A percentile compares a stretch with the other conserved stretches of the same genome.
Conservation (phyloP, 257 asterid genomes). For the Nicotiana undulata region DNA sequence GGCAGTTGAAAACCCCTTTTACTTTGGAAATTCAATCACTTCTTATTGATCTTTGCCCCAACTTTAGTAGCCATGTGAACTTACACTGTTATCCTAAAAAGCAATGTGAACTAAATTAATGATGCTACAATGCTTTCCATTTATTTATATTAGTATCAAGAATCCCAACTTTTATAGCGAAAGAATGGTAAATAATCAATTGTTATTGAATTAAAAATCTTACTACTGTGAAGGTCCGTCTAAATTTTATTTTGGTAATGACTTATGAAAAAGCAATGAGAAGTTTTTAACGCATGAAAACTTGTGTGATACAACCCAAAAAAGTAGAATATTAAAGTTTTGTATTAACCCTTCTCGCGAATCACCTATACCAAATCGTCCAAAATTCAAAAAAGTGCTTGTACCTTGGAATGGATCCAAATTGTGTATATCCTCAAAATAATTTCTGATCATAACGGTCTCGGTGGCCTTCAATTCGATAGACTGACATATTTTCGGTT, state of each 20-base stretch:
- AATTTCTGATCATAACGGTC: no score
- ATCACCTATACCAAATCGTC: no score
- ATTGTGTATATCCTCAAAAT: neutral
- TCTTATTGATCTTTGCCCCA: neutral
- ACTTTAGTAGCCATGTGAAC: neutral
- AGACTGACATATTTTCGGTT: no score
- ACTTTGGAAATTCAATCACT: neutral
- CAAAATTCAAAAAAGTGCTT: no score
- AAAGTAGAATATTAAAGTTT: no score
- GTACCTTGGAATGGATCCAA: no score
- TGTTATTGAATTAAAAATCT: neutral
- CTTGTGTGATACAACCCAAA: neutral
- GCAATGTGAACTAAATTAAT: neutral
- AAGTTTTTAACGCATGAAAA: neutral
- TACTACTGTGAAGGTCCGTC: neutral
- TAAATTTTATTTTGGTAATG: neutral
- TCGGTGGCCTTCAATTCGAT: no score
- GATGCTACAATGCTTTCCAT: neutral
- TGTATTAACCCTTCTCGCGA: neutral
- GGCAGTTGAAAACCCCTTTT: neutral
- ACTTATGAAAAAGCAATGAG: neutral
- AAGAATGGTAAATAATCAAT: neutral
- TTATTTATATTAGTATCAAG: neutral
- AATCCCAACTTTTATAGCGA: neutral
- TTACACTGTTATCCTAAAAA: neutral